Base-by-base conservation (phyloP, 768 basidiomycete species). In the Coprinopsis marcescibilis region DNA sequence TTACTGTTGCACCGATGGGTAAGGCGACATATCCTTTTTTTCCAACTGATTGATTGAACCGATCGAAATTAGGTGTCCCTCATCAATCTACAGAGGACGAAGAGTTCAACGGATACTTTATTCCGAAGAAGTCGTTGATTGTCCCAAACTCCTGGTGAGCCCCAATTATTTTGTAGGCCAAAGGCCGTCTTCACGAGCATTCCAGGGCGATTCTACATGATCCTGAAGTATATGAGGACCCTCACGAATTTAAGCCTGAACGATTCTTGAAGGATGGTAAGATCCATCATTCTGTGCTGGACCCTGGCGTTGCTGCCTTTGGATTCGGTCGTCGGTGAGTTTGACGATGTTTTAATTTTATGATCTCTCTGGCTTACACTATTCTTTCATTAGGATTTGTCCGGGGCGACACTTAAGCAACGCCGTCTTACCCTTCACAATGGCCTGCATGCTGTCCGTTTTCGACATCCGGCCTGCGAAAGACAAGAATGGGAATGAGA, bases 61-160 rank as follows among this genome's bases (percentile, higher is more conserved):
- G 15, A 3, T 8, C 30, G 14, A 14, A 20, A 15, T 20, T 23
- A 53, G 59, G 49, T 26, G 34, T 59, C 14, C 48, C 52, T 3
- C 57, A 54, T 42, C 25, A 36, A 19, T 37, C 47, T 15, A 54
- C 48, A 11, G 38, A 54, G 24, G 64, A 67, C 20, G 65, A 69
- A 45, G 58, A 65, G 12, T 68, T 63, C 41, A 57, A 61, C 32
- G 67, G 67, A 4, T 67, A 66, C 49, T 58, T 57, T 32, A 66
- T 69, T 32, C 68, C 69, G 13, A 62, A 63, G 49, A 69, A 69
- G 2, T 52, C 60, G 15, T 38, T 56, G 14, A 38, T 61, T 1
- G 39, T 58, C 20, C 43, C 55, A 15, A 61, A 58, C 43, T 48
- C 38, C 21, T 61, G 59, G 59, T 60, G 30, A 32, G 30, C 30